phyloP scores from a whole-genome alignment of 2,329 filamentous ascomycete species.

The Falciphora oryzae region DNA sequence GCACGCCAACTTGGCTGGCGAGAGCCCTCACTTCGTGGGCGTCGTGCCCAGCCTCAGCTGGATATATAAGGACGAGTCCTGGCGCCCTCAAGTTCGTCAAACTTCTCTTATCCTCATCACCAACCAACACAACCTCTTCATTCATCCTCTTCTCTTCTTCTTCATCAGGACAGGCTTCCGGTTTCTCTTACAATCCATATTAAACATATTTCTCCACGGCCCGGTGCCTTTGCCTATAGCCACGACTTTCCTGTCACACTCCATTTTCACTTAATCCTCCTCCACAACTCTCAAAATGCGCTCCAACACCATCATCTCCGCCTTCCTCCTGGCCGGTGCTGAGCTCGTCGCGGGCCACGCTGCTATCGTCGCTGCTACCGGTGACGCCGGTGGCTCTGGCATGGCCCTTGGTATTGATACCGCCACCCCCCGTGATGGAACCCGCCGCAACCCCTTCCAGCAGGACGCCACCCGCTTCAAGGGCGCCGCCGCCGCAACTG shows the following conservation, averaged over 20 bases:
- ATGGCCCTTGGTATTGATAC: conserved; percentile 47
- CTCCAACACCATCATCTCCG: conserved; percentile 27
- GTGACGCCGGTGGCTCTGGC: conserved; percentile 51
- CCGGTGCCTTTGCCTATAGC: not conserved
- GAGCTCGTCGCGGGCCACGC: conserved; percentile 55
- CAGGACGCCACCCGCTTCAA: conserved; percentile 58
- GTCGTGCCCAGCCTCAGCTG: not conserved
- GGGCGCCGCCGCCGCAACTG: conserved; percentile 42
- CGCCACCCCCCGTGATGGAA: conserved; percentile 55
- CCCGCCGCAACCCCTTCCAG: conserved; percentile 55
- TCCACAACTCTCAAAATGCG: conserved; percentile 21
- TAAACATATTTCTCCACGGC: not conserved
- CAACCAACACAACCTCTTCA: not conserved
- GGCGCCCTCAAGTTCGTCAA: not conserved
- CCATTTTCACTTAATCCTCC: not conserved
- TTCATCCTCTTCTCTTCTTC: conserved; percentile 1
- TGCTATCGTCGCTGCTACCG: conserved; percentile 52
- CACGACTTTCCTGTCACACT: not conserved
- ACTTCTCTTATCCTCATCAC: conserved; percentile 1
- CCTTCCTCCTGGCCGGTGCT: conserved; percentile 46
- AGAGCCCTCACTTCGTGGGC: not conserved
- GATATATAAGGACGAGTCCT: not conserved
- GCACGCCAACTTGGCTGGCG: too few species aligned
- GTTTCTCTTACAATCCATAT: not conserved
- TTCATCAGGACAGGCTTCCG: not conserved